phyloP scores from a whole-genome alignment of 345 rosid species.

The Eucalyptus viminalis region DNA sequence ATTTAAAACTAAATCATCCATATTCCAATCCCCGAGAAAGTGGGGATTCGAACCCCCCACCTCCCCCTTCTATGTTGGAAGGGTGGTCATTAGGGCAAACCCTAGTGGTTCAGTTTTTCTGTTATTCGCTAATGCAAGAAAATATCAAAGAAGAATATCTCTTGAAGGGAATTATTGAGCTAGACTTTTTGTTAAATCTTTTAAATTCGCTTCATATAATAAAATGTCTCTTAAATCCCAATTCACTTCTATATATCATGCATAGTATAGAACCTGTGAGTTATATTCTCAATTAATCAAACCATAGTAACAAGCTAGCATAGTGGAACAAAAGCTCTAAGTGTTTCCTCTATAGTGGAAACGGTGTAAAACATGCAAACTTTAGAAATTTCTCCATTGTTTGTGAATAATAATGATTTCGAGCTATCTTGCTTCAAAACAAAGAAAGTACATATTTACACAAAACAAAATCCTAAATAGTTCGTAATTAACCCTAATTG shows the following conservation, averaged over 20 bases:
- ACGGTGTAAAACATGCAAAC: neutral
- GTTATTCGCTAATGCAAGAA: neutral
- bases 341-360: neutral
- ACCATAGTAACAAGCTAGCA: neutral
- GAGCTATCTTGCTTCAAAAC: neutral
- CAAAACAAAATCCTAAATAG: neutral
- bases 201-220: neutral
- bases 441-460: neutral
- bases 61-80: too few relatives aligned
- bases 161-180: neutral
- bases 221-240: neutral
- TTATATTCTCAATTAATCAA: neutral
- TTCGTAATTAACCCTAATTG: neutral
- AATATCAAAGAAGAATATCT: neutral
- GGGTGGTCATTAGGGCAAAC: too few relatives aligned
- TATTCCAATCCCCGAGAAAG: too few relatives aligned
- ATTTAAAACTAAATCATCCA: too few relatives aligned
- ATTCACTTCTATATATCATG: neutral
- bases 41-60: too few relatives aligned
- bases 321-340: neutral
- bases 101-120: neutral
- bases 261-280: accelerated
- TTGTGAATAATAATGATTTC: neutral
- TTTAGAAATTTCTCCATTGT: neutral
- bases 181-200: neutral